phyloP scores from a whole-genome alignment of 768 basidiomycete genomes.

The Tulasnella sp. region DNA sequence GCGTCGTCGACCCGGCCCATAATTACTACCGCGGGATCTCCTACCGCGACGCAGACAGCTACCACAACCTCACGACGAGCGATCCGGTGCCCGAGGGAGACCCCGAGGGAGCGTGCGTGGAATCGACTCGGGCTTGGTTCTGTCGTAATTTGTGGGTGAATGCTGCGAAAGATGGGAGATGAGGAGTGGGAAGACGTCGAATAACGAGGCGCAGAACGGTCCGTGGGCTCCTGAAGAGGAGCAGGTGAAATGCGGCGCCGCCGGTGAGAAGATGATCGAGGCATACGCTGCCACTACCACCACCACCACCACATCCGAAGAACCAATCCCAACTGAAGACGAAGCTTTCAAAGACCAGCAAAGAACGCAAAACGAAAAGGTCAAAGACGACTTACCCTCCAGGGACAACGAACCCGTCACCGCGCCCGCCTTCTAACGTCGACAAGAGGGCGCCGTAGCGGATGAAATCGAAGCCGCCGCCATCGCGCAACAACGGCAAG shows the following conservation, averaged over 20 bases:
- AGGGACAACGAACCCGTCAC: conserved; percentile 20
- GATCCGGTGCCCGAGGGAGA: conserved; percentile 43
- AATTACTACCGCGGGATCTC: conserved; percentile 88
- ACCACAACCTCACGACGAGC: conserved; percentile 56
- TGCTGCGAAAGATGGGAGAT: conserved; percentile 63
- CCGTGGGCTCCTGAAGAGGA: conserved; percentile 16
- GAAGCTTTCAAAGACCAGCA: background rate
- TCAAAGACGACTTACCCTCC: background rate
- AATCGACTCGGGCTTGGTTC: conserved; percentile 97
- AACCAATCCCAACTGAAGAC: background rate
- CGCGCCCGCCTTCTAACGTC: background rate
- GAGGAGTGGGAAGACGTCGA: conserved; percentile 5
- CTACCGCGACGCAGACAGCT: conserved; percentile 79
- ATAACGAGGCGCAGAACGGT: conserved; percentile 4
- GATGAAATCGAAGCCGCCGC: conserved; percentile 21
- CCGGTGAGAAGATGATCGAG: background rate
- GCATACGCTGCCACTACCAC: background rate
- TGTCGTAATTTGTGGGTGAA: conserved; percentile 96
- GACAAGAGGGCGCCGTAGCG: conserved; percentile 21
- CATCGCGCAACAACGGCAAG: conserved; percentile 7
- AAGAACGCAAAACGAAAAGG: background rate
- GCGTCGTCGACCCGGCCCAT: conserved; percentile 92
- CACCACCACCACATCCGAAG: background rate
- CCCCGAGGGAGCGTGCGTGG: conserved; percentile 83
- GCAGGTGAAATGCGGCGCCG: background rate